Evolutionary conservation across 139 green algal genomes (phyloP), one percentile per base, ranked within the genome.

Genomic region (Monoraphidium neglectum): DNA sequence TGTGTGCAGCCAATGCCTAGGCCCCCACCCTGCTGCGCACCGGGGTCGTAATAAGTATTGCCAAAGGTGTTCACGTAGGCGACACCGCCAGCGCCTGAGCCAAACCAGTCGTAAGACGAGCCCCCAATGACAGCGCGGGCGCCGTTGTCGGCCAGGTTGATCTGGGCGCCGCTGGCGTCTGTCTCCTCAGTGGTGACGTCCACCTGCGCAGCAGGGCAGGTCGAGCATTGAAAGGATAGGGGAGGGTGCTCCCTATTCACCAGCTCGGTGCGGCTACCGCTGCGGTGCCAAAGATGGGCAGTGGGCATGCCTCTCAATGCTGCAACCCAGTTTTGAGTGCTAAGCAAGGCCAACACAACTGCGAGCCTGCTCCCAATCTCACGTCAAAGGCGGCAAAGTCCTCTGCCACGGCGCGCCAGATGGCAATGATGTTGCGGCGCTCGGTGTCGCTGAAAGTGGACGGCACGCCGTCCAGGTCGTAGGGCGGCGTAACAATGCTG

Each of bases 321-420:
- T n/a, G n/a, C n/a, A n/a, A n/a, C n/a, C n/a, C n/a, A n/a, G n/a
- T n/a, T n/a, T n/a, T n/a, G n/a, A n/a, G n/a, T n/a, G n/a, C n/a
- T n/a, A n/a, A n/a, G n/a, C n/a, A n/a, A n/a, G n/a, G n/a, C n/a
- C n/a, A n/a, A n/a, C n/a, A n/a, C n/a, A n/a, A n/a, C n/a, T n/a
- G n/a, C n/a, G n/a, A n/a, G n/a, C n/a, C n/a, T n/a, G n/a, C n/a
- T n/a, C n/a, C n/a, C n/a, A n/a, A n/a, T n/a, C n/a, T n/a, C n/a
- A n/a, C 47, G n/a, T 79, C 47, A 32, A 38, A 79, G 2, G 63
- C 47, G 2, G 73, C 63, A 33, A 67, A 79, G 35, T 79, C 73
- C 73, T 79, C 73, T 13, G 73, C 21, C 10, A 79, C 73, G 1
- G 28, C 63, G 2, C 73, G 36, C 62, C 63, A 73, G 51, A 79